Base-by-base conservation (phyloP, 768 basidiomycete species). In the Hydnum rufescens region DNA sequence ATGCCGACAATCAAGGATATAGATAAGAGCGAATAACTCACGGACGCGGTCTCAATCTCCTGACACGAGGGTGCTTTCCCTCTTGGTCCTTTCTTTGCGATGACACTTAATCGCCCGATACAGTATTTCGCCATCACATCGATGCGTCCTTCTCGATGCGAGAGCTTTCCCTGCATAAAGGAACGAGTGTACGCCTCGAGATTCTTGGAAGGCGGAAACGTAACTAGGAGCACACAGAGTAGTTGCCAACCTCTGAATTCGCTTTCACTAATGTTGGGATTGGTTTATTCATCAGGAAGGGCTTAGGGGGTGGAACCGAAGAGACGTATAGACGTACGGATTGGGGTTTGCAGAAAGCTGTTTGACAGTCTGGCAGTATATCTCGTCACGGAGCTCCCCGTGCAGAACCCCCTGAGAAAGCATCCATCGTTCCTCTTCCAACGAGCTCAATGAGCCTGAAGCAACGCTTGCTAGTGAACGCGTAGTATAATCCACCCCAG, bases 111-210 rank as follows among this genome's bases (percentile, higher is more conserved):
- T 53, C 86, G 77, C n/a, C 77, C 72, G n/a, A 88, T 59, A 62
- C 88, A 88, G 60, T 89, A 82, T 60, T 87, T 84, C 22, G 90
- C 86, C 76, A 96, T 92, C 30, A 89, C 72, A 56, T 87, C 87
- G 23, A 90, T 74, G 18, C 87, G 72, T 19, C 83, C 82, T 63
- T 84, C 80, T 19, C 75, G 73, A 23, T 80, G 72, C 1, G 68
- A 66, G 4, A 74, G 77, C 51, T 80, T 76, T 47, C 76, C 74
- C 55, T 78, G 73, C 42, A 93, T 76, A 66, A 89, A 93, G n/a
- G 73, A 70, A 28, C 74, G 75, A 5, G 93, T 72, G 64, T 87
- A 87, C 0, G 78, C 71, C 62, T 90, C 88, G 59, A 93, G 90
- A 63, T 89, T 81, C 67, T 88, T 89, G 5, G 87, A 90, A 1